Conservation (phyloP, 495 filamentous ascomycete genomes). For the Mycothermus thermophilus region DNA sequence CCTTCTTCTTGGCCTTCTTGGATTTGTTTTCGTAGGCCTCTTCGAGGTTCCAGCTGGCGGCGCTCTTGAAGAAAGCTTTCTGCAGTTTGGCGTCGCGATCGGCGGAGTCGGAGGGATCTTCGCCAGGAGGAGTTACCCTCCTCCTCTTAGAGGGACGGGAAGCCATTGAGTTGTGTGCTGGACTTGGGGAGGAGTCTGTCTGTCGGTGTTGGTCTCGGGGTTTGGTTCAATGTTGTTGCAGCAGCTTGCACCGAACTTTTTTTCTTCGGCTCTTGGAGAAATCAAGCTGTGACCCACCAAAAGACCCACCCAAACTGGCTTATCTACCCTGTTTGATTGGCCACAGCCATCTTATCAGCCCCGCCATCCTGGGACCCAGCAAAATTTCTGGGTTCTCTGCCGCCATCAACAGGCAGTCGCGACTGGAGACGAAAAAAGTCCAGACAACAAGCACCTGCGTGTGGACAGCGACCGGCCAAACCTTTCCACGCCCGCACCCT, state of each 20-base stretch:
- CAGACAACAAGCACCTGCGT: no score
- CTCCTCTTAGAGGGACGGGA: constrained; percentile 32
- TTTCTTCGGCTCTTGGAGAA: constrained; percentile 8
- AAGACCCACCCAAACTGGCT: constrained; percentile 4
- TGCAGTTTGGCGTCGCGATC: constrained; percentile 22
- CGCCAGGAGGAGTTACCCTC: constrained; percentile 28
- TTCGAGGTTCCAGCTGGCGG: constrained; percentile 67
- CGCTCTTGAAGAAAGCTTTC: constrained; percentile 33
- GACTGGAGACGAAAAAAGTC: no score
- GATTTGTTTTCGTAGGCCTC: constrained; percentile 76
- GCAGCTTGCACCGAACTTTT: constrained; percentile 8
- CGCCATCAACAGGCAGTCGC: no score
- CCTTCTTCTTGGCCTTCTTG: constrained; percentile 58
- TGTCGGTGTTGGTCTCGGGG: background rate
- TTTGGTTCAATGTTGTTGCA: no score
- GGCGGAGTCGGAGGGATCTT: constrained; percentile 15
- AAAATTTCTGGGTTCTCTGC: constrained; percentile 17
- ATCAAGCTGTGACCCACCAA: constrained; percentile 4
- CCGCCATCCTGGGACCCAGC: constrained; percentile 5
- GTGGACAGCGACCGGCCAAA: no score
- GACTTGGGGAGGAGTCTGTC: constrained; percentile 2
- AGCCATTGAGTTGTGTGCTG: constrained; percentile 19
- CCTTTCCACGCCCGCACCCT: no score
- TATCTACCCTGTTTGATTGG: constrained; percentile 9
- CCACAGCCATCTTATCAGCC: constrained; percentile 10